phyloP scores from a whole-genome alignment of 2,329 filamentous ascomycete species.

The Talaromyces albobiverticillius region DNA sequence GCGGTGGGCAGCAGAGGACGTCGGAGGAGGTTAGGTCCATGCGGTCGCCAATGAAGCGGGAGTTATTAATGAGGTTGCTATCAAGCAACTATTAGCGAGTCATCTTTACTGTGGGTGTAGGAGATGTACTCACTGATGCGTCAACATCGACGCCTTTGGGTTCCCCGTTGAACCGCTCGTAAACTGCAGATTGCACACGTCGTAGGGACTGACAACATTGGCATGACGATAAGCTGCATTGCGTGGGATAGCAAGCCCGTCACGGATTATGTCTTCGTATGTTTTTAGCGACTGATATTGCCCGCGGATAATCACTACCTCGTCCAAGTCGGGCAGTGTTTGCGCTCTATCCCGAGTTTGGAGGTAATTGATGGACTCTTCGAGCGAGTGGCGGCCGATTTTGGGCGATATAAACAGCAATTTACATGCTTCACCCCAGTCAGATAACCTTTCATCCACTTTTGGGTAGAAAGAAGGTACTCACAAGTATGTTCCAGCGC shows the following conservation, averaged over 20 bases:
- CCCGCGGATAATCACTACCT: slow-evolving; percentile 61
- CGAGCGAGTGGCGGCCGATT: slow-evolving; percentile 60
- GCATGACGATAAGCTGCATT: slow-evolving; percentile 54
- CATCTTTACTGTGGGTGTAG: not conserved
- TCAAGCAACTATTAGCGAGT: not conserved
- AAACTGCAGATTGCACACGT: slow-evolving; percentile 72
- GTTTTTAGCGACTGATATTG: slow-evolving; percentile 54
- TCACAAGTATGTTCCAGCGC: slow-evolving; percentile 67
- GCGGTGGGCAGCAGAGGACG: slow-evolving; percentile 75
- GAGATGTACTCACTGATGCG: slow-evolving; percentile 54
- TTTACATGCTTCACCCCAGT: slow-evolving; percentile 56
- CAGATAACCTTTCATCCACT: too few species aligned
- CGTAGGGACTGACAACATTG: slow-evolving; percentile 58
- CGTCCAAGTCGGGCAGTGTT: slow-evolving; percentile 30
- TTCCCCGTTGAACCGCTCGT: slow-evolving; percentile 71
- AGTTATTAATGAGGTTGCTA: slow-evolving; percentile 58
- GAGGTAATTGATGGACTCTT: slow-evolving; percentile 57
- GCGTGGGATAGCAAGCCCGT: slow-evolving; percentile 49
- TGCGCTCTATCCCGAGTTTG: slow-evolving; percentile 29
- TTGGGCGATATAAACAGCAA: slow-evolving; percentile 69
- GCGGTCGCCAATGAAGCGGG: slow-evolving; percentile 69
- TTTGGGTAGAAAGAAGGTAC: too few species aligned
- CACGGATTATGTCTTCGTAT: slow-evolving; percentile 58
- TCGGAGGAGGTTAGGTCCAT: slow-evolving; percentile 67
- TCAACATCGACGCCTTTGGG: slow-evolving; percentile 73